Evolutionary conservation across 2,329 filamentous ascomycete genomes (phyloP), one percentile per base, ranked within the genome.

Genomic region (Aureobasidium namibiae): DNA sequence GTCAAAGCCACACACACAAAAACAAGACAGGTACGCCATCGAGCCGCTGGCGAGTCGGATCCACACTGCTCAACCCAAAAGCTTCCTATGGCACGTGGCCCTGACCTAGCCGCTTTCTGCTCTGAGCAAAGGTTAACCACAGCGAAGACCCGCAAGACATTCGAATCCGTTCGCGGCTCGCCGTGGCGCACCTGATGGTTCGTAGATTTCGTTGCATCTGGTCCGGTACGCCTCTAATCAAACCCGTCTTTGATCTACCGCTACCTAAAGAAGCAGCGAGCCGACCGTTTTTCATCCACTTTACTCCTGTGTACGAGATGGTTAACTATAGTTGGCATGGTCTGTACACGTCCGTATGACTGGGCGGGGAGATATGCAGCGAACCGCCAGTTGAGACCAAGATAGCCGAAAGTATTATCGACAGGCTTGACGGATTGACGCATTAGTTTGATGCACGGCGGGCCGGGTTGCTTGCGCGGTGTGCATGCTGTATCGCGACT

Each of bases 171-270:
- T 34, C 10, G 31, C 18, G 45, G 34, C 48, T 53, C n/a, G 24
- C 36, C n/a, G 50, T 52, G 34, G 49, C 50, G n/a, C 38, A 33
- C 36, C 50, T 54, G 38, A 33, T 54, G 36, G 36, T 54, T 54
- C 38, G 36, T 42, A 39, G 23, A 39, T n/a, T 38, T 23, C 33
- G 48, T 42, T 42, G 24, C 24, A 54, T 16, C 24, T 54, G 21
- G 36, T 52, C 18, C 36, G 50, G 50, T 31, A 38, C 42, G 26
- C n/a, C 4, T 45, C 42, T 26, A 45, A 24, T 26, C 21, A 29
- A 4, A 52, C 26, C 34, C n/a, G 34, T 38, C 49, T 24, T 41
- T n/a, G 6, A 39, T 9, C 16, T 26, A 16, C 3, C 31, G 29
- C 23, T 52, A 13, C 34, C 49, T 42, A 33, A 42, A 33, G 2